Percentiles rank a stretch among this genome's conserved stretches.
Conservation (phyloP, 2,329 filamentous ascomycete species). For the Tolypocladium tundrense region DNA sequence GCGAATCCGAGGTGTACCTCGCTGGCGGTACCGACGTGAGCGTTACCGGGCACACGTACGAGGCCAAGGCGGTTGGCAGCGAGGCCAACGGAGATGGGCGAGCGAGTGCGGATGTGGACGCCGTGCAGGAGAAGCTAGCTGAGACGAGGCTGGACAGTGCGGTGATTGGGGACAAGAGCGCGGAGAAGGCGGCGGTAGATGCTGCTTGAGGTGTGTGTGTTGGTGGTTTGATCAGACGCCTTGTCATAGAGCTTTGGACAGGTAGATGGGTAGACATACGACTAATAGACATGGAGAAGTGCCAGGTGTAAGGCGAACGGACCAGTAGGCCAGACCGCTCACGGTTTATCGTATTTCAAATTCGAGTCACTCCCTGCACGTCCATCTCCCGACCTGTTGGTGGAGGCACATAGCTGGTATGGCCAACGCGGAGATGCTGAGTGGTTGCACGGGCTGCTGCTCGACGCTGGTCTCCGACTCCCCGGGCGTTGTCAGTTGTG, state of each 20-base stretch:
- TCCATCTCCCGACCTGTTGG: not conserved
- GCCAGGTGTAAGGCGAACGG: not conserved
- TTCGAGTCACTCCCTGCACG: not conserved
- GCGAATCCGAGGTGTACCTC: constrained; percentile 83
- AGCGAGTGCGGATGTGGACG: constrained; percentile 7
- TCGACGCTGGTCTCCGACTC: not conserved
- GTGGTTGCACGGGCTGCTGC: not conserved
- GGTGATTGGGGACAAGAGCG: not conserved
- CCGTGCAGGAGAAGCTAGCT: constrained; percentile 16
- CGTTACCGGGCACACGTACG: constrained; percentile 21
- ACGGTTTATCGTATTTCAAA: not conserved
- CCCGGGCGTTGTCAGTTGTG: not conserved
- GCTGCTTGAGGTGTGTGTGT: not conserved
- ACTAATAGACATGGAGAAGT: not conserved
- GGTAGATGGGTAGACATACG: not conserved
- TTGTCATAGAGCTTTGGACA: not conserved
- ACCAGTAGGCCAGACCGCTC: not conserved
- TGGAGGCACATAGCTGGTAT: not conserved
- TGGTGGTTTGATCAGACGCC: not conserved
- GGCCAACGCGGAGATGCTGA: not conserved
- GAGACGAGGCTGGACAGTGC: constrained; percentile 1
- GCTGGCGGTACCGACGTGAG: constrained; percentile 43
- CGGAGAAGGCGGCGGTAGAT: not conserved
- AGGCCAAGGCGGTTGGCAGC: not conserved
- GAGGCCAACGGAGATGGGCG: not conserved